Percentiles rank a stretch among this genome's conserved stretches.
These are phyloP conservation scores for Phytophthora lateralis DNA, from an alignment of 352 stramenopile species.

Conservation along the genomic window DNA sequence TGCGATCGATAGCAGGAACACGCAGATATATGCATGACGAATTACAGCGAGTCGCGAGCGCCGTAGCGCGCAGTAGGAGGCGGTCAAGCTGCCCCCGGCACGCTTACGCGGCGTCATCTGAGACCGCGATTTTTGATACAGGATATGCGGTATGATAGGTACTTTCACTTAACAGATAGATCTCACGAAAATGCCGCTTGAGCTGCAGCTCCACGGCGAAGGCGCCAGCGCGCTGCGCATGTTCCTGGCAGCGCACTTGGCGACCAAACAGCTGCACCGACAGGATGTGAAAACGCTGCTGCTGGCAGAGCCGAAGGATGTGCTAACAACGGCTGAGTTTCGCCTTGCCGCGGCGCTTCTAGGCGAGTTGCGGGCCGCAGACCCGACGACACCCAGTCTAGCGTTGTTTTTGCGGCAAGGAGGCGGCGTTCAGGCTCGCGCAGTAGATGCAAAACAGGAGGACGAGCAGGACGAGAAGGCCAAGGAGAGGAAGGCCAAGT, in stretches of 20 bases:
- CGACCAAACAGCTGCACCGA: slow-evolving; percentile 4
- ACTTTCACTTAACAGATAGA: background rate
- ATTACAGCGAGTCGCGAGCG: background rate
- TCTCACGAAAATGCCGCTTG: slow-evolving; percentile 21
- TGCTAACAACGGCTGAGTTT: slow-evolving; percentile 27
- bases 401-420: slow-evolving; percentile 31
- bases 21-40: slow-evolving; percentile 9
- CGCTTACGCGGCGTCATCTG: slow-evolving; percentile 37
- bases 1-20: slow-evolving; percentile 27
- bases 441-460: slow-evolving; percentile 3
- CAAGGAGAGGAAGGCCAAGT: slow-evolving; percentile 30
- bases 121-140: slow-evolving; percentile 7
- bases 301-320: slow-evolving; percentile 9
- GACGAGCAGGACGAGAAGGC: slow-evolving; percentile 7
- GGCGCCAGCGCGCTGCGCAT: slow-evolving; percentile 26
- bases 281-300: slow-evolving; percentile 28
- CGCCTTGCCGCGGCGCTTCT: slow-evolving; percentile 32
- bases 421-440: slow-evolving; percentile 11
- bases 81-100: background rate
- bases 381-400: slow-evolving; percentile 31
- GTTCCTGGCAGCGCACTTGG: slow-evolving; percentile 37
- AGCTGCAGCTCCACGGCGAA: slow-evolving; percentile 33
- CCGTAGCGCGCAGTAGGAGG: slow-evolving; percentile 7
- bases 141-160: background rate
- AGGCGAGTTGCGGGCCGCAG: slow-evolving; percentile 19